A percentile compares a stretch with the other conserved stretches of the same genome.
Evolutionary conservation across 106 monocot genomes (phyloP).

Genomic region (Acanthochlamys bracteata): DNA sequence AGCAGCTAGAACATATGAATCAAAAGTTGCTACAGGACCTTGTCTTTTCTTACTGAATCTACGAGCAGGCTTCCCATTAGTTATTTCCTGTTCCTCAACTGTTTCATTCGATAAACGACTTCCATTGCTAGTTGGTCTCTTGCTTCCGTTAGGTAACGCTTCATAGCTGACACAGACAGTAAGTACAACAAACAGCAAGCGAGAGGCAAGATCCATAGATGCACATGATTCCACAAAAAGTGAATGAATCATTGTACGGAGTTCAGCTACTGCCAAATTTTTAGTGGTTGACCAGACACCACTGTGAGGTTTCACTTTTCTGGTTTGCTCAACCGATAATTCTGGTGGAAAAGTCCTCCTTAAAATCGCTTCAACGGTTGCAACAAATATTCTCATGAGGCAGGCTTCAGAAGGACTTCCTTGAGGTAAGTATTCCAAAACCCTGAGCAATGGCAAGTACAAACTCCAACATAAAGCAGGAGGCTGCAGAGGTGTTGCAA

Average conservation of each 20-base stretch:
- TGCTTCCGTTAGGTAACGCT: conserved; percentile 79
- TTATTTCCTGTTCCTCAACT: conserved; percentile 20
- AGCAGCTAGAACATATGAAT: conserved; percentile 92
- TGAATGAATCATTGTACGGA: conserved; percentile 92
- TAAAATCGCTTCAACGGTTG: conserved; percentile 88
- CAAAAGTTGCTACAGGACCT: conserved; percentile 91
- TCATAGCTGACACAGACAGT: conserved; percentile 92
- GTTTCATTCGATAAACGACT: conserved; percentile 25
- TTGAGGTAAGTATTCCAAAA: conserved; percentile 85
- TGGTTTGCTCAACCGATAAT: conserved; percentile 34
- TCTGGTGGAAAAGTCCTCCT: conserved; percentile 78
- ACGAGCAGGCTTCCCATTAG: conserved; percentile 32
- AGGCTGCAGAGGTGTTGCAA: conserved; percentile 84
- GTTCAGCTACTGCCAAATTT: conserved; percentile 86
- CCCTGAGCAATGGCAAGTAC: conserved; percentile 82
- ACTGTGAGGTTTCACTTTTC: conserved; percentile 35
- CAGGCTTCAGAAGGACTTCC: conserved; percentile 99
- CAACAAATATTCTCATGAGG: conserved; percentile 95
- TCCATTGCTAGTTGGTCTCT: conserved; percentile 58
- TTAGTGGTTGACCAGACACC: conserved; percentile 53
- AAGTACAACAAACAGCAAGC: conserved; percentile 81
- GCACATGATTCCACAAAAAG: conserved; percentile 90
- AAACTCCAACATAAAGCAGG: conserved; percentile 90
- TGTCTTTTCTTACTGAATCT: conserved; percentile 57
- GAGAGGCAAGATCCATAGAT: conserved; percentile 88